Evolutionary conservation across 2,329 filamentous ascomycete species (phyloP).

Genomic region (Pestalotiopsis fici): DNA sequence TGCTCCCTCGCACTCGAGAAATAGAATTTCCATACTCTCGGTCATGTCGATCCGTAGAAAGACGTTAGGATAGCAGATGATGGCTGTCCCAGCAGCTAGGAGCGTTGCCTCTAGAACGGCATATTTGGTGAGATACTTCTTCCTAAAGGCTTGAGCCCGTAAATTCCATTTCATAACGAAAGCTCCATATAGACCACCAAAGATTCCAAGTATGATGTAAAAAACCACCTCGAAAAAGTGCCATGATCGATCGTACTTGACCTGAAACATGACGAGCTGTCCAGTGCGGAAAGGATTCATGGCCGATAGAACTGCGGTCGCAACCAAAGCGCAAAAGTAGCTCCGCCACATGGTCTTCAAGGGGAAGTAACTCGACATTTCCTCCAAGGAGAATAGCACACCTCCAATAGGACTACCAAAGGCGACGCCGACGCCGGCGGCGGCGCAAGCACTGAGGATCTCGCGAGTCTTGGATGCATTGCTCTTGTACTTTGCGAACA

Average conservation of each 20-base stretch:
- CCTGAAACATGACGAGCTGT: conserved; percentile 98
- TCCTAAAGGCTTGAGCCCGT: conserved; percentile 86
- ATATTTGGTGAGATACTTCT: conserved; percentile 84
- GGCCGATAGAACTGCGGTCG: conserved; percentile 85
- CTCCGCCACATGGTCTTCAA: conserved; percentile 97
- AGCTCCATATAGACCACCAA: conserved; percentile 92
- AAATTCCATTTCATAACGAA: conserved; percentile 99
- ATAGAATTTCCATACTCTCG: conserved; percentile 98
- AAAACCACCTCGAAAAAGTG: conserved; percentile 97
- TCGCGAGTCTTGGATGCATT: conserved; percentile 95
- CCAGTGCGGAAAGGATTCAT: conserved; percentile 98
- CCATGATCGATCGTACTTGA: conserved; percentile 93
- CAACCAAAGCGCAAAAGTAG: conserved; percentile 96
- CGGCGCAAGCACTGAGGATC: conserved; percentile 91
- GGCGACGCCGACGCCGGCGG: conserved; percentile 91
- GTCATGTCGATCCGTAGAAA: conserved; percentile 98
- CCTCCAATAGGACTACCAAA: conserved; percentile 98
- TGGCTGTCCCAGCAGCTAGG: conserved; percentile 78
- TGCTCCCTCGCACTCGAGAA: conserved; percentile 86
- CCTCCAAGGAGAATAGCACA: conserved; percentile 93
- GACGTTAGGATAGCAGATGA: conserved; percentile 96
- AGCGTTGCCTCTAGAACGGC: conserved; percentile 85
- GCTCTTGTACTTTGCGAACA: conserved; percentile 88
- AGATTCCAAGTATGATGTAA: conserved; percentile 87
- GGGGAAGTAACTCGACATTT: conserved; percentile 96